Percentiles rank a stretch among this genome's conserved stretches.
Evolutionary conservation across 2,329 filamentous ascomycete species (phyloP).

Genomic region (Claviceps citrina): DNA sequence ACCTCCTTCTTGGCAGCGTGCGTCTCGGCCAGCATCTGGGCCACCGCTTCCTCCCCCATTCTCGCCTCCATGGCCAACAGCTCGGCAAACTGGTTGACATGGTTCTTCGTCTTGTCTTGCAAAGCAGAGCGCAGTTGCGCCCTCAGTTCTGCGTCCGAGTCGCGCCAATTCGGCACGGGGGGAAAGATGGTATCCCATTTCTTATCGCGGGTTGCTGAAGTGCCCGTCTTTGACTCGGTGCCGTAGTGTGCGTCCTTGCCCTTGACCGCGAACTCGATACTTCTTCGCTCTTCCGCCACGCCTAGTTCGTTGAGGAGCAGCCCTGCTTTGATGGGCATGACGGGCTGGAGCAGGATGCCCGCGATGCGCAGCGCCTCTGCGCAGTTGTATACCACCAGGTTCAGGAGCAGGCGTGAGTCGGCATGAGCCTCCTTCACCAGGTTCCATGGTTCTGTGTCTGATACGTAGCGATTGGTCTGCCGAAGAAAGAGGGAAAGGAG

Average conservation of each 20-base stretch:
- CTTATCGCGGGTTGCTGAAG: constrained; percentile 17
- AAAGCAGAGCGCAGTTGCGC: constrained; percentile 8
- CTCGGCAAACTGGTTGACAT: constrained; percentile 15
- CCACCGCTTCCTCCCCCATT: constrained; percentile 12
- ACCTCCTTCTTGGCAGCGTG: constrained; percentile 5
- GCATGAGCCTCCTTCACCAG: constrained; percentile 25
- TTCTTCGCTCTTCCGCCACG: constrained; percentile 47
- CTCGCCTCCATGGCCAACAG: constrained; percentile 17
- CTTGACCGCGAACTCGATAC: constrained; percentile 44
- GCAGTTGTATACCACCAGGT: constrained; percentile 51
- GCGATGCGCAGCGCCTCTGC: constrained; percentile 65
- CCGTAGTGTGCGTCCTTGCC: constrained; percentile 61
- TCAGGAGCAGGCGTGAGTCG: constrained; percentile 25
- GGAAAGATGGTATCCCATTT: constrained; percentile 36
- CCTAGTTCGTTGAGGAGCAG: constrained; percentile 64
- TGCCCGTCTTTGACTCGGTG: constrained; percentile 11
- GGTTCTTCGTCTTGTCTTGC: constrained; percentile 12
- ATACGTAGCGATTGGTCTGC: constrained; percentile 34
- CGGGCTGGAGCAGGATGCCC: constrained; percentile 77
- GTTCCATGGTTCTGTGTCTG: constrained; percentile 53
- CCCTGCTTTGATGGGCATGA: constrained; percentile 67
- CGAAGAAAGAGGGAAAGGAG: too few relatives aligned
- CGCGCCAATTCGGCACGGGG: constrained; percentile 18
- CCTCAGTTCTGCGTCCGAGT: constrained; percentile 12
- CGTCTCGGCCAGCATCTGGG: constrained; percentile 10